These are phyloP conservation scores for Phytophthora citrophthora DNA, from an alignment of 352 stramenopile species.

Conservation along the genomic window DNA sequence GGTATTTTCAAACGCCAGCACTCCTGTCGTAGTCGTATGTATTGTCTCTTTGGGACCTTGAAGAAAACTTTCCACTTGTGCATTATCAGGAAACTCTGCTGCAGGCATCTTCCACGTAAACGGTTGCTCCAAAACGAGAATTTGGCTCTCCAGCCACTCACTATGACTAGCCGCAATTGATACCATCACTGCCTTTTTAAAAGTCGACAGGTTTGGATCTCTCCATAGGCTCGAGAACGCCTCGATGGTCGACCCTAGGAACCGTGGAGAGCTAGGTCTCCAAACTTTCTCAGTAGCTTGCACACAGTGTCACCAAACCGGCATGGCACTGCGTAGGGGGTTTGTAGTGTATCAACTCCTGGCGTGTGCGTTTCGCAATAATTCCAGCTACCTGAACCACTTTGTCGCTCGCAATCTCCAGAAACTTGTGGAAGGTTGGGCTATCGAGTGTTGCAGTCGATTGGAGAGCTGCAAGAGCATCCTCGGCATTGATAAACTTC, in stretches of 20 bases:
- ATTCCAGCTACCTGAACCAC: neutral
- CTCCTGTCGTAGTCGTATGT: neutral
- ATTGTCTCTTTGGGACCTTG: slow-evolving; percentile 1
- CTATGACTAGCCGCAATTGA: neutral
- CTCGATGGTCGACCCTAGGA: neutral
- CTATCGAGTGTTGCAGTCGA: neutral
- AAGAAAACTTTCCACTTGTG: slow-evolving; percentile 14
- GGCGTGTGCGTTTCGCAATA: too few relatives aligned
- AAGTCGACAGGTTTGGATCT: neutral
- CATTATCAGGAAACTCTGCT: slow-evolving; percentile 7
- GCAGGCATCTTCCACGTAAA: slow-evolving; percentile 28
- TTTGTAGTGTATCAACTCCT: neutral
- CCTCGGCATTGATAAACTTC: slow-evolving; percentile 10
- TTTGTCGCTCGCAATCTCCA: slow-evolving; percentile 2
- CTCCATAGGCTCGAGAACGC: neutral
- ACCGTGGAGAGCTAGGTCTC: slow-evolving; percentile 7
- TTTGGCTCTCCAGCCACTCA: slow-evolving; percentile 22
- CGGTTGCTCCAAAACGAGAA: slow-evolving; percentile 11
- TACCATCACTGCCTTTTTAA: neutral
- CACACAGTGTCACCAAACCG: slow-evolving; percentile 5
- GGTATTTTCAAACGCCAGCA: neutral
- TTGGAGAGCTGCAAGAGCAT: slow-evolving; percentile 4
- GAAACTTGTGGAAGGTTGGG: slow-evolving; percentile 5
- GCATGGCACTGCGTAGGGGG: neutral
- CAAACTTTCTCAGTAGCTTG: slow-evolving; percentile 5